These are phyloP conservation scores for Elaeagnus macrophylla DNA, from an alignment of 306 rosid genomes.

Conservation along the genomic window DNA sequence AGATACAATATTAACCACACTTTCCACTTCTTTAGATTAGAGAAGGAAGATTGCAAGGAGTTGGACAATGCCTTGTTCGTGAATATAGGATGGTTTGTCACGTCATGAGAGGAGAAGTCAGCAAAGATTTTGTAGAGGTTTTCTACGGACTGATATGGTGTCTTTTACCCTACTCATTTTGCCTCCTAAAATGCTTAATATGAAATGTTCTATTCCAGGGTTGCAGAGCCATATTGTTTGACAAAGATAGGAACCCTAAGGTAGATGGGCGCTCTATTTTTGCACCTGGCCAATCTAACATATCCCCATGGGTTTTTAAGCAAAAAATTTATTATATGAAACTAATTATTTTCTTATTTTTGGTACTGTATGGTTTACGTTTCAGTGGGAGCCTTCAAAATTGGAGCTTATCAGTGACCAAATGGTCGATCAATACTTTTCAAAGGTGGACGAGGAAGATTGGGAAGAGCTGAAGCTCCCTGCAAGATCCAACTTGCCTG, in stretches of 20 bases:
- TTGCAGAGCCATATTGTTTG: slow-evolving; percentile 83
- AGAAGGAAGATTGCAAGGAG: slow-evolving; percentile 69
- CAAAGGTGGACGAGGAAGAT: slow-evolving; percentile 40
- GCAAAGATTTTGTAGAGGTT: slow-evolving; percentile 88
- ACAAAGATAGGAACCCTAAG: slow-evolving; percentile 89
- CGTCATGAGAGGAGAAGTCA: slow-evolving; percentile 54
- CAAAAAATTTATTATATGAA: too few relatives aligned
- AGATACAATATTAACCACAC: background rate
- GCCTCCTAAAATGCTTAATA: slow-evolving; percentile 14
- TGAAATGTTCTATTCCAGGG: slow-evolving; percentile 48
- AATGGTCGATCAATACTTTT: slow-evolving; percentile 28
- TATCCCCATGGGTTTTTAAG: background rate
- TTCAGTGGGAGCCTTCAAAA: slow-evolving; percentile 29
- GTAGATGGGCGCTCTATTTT: slow-evolving; percentile 21
- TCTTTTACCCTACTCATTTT: slow-evolving; percentile 6
- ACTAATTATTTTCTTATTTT: background rate
- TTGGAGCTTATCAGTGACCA: slow-evolving; percentile 20
- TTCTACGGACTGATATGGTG: slow-evolving; percentile 1
- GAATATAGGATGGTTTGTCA: slow-evolving; percentile 84
- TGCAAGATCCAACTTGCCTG: slow-evolving; percentile 57
- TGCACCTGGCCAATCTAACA: background rate
- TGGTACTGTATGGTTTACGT: background rate
- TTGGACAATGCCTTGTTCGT: slow-evolving; percentile 71
- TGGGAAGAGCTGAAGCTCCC: slow-evolving; percentile 80
- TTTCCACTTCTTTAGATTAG: slow-evolving; percentile 31